Base-by-base conservation (phyloP, 108 stramenopile genomes). In the Discostella stelligeroides region DNA sequence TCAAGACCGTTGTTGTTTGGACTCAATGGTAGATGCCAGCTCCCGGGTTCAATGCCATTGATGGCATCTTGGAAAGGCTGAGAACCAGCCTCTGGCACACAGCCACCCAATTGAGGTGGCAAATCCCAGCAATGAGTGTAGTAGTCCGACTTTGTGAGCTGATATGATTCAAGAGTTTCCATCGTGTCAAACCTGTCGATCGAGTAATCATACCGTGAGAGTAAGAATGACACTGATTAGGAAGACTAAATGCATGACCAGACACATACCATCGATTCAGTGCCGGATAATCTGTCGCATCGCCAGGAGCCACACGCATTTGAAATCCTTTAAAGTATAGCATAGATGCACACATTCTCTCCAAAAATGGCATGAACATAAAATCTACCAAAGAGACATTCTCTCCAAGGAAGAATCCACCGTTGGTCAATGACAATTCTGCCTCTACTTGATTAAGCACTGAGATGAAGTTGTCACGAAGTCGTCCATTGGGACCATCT, bases 71-170 rank as follows among this genome's bases (percentile, higher is more conserved):
- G 81, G 53, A 72, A 89, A 6, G 68, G 74, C 76, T 89, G 72
- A 28, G 89, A 76, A 10, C 77, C 89, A 18, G 68, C 30, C 69
- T 94, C 92, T n/a, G 59, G 48, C 15, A 80, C 64, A 63, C 96
- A 97, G 18, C 93, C 91, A 24, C 97, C 97, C 34, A 96, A 71
- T 71, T 98, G 97, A n/a, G 97, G 97, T 39, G 97, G 96, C 48
- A 98, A 81, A 74, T 96, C 95, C 88, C 92, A 93, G 43, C 90
- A 89, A 67, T 97, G 95, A 8, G 95, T 95, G 81, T 94, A 96
- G 71, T 94, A 96, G 71, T 96, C 95, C 37, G 83, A 81, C 59
- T 95, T 92, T 38, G 92, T 95, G 12, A 91, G 79, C 59, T 86
- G 89, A 69, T 97, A 97, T 3, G 87, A 76, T 25, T 76, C 66